A percentile compares a stretch with the other conserved stretches of the same genome.
These are phyloP conservation scores for Papilionanthe hybrid DNA, from an alignment of 116 monocot genomes.

Conservation along the genomic window DNA sequence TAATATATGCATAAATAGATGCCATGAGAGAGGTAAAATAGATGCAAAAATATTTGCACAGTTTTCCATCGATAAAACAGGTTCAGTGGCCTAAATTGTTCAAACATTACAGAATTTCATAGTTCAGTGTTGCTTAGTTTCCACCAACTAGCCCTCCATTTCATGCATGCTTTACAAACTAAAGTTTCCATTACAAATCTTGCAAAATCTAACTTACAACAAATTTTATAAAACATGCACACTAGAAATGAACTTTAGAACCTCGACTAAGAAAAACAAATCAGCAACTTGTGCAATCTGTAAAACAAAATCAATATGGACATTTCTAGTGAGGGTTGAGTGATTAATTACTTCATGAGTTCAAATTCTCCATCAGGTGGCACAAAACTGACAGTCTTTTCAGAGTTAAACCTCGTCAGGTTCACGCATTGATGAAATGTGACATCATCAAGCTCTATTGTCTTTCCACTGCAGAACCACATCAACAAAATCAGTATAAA, in stretches of 20 bases:
- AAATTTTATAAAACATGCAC: neutral
- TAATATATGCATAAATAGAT: neutral
- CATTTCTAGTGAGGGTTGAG: conserved; percentile 5
- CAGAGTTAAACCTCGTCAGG: conserved; percentile 98
- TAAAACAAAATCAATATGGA: neutral
- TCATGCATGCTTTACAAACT: neutral
- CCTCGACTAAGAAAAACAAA: neutral
- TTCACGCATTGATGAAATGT: conserved; percentile 99
- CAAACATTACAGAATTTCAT: neutral
- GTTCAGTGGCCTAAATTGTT: neutral
- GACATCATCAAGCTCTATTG: conserved; percentile 99
- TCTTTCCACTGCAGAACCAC: conserved; percentile 68
- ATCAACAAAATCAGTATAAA: conserved; percentile 5
- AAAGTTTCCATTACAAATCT: neutral
- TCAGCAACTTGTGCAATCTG: neutral
- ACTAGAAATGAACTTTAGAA: neutral
- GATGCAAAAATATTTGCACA: neutral
- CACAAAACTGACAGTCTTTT: conserved; percentile 98
- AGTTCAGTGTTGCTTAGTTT: neutral
- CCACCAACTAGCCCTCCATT: neutral
- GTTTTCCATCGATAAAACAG: neutral
- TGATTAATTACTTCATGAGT: conserved; percentile 81
- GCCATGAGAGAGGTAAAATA: neutral
- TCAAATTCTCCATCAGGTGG: conserved; percentile 99
- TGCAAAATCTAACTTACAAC: neutral